Evolutionary conservation across 805 yeast genomes (phyloP).

Genomic region (Lipomyces oligophaga): DNA sequence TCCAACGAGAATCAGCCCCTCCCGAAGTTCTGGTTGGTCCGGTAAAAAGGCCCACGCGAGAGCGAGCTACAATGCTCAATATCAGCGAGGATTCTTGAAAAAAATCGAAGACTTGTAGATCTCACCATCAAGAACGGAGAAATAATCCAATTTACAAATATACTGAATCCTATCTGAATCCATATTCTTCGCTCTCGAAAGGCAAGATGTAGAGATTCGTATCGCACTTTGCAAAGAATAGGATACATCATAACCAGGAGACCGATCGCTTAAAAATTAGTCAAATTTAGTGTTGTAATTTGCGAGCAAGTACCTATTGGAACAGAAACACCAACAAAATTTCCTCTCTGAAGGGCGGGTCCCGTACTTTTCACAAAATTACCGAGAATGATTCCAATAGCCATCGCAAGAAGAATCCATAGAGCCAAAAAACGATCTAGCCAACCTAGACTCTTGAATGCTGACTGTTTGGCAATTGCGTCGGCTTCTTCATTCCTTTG

Average conservation of each 20-base stretch:
- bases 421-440: conserved; percentile 29
- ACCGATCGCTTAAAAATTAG: neutral
- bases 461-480: conserved; percentile 14
- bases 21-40: conserved; percentile 47
- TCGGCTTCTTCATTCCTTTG: too few relatives aligned
- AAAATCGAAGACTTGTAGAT: conserved; percentile 42
- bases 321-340: conserved; percentile 31
- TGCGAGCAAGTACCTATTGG: conserved; percentile 25
- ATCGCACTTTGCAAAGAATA: conserved; percentile 51
- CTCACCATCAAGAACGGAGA: conserved; percentile 53
- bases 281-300: too few relatives aligned
- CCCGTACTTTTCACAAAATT: conserved; percentile 30
- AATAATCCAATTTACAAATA: conserved; percentile 51
- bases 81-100: neutral
- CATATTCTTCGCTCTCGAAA: conserved; percentile 30
- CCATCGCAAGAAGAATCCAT: conserved; percentile 34
- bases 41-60: conserved; percentile 52
- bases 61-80: conserved; percentile 33
- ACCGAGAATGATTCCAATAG: conserved; percentile 31
- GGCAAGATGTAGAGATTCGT: conserved; percentile 43
- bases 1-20: conserved; percentile 57
- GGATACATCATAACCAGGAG: conserved; percentile 56
- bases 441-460: conserved; percentile 12
- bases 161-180: conserved; percentile 40
- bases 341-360: conserved; percentile 21